phyloP scores from a whole-genome alignment of 768 basidiomycete genomes.

The Termitomyces eurrhizus region DNA sequence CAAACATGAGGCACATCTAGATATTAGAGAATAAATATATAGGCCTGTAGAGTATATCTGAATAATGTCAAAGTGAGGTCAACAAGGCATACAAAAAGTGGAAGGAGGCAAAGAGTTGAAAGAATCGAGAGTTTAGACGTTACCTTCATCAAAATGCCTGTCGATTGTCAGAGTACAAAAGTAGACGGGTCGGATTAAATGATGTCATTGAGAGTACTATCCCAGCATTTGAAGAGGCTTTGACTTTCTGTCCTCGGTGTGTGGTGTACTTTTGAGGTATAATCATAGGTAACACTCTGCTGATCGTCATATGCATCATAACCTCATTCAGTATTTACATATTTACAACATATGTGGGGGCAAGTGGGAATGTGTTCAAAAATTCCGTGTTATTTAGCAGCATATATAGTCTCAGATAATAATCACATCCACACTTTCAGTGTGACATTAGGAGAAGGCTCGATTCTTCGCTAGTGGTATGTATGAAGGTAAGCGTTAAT shows the following conservation, averaged over 20 bases:
- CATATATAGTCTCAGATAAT: not conserved
- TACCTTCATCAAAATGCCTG: slow-evolving; percentile 41
- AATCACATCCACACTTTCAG: not conserved
- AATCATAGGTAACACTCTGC: not conserved
- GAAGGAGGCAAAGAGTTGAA: slow-evolving; percentile 25
- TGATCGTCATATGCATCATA: too few relatives aligned
- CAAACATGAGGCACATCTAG: slow-evolving; percentile 31
- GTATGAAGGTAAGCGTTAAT: too few relatives aligned
- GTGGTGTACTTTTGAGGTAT: slow-evolving; percentile 30
- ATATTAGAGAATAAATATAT: slow-evolving; percentile 51
- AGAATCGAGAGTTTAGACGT: slow-evolving; percentile 40
- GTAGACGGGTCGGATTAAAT: slow-evolving; percentile 34
- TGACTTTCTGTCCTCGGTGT: slow-evolving; percentile 62
- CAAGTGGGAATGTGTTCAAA: not conserved
- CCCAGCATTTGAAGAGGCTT: slow-evolving; percentile 66
- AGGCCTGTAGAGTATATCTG: slow-evolving; percentile 58
- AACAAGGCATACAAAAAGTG: slow-evolving; percentile 5
- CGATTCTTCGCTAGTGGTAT: not conserved
- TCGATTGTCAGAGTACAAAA: slow-evolving; percentile 52
- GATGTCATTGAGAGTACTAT: slow-evolving; percentile 61
- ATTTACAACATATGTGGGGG: too few relatives aligned
- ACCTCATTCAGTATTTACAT: too few relatives aligned
- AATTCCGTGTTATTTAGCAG: not conserved
- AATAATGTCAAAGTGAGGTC: slow-evolving; percentile 21
- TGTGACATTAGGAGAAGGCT: not conserved